Base-by-base conservation (phyloP, 345 rosid genomes). In the Anacardium occidentale region DNA sequence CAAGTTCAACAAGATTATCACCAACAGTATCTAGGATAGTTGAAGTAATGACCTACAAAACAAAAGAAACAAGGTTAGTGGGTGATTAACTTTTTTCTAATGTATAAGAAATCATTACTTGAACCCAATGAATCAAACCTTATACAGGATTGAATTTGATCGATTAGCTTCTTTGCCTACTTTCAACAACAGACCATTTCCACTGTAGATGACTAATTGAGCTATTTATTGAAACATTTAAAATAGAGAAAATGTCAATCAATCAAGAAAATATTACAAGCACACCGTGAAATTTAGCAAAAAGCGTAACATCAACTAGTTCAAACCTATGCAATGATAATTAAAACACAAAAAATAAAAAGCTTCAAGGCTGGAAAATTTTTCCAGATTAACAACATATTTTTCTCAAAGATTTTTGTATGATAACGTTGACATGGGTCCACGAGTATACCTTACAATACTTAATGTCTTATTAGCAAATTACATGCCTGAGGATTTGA, bases 81-180 rank as follows among this genome's bases (percentile, higher is more conserved):
- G 57, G 10, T 20, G 62, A 58, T 53, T 8, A 48, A 57, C 73
- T 58, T 18, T 44, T 56, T 13, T n/a, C n/a, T 57, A 24, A 42
- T 10, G 53, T 56, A 24, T 2, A 25, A 45, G 44, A 25, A 26
- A 44, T 25, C 10, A 25, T 26, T 44, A 40, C 44, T 10, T 4
- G 44, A 21, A 70, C 55, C 26, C 65, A 8, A 56, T 53, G 32
- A 62, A 61, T 34, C 58, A 78, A 68, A 91, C 99, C 97, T 91
- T 96, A 83, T 93, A 97, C 84, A 96, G 79, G 78, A 93, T 90
- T 72, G 96, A 97, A 91, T 96, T 96, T 60, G 99, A 95, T 48
- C 90, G 81, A 74, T 76, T 83, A 70, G 99, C 98, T 78, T 96
- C 99, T 80, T 93, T 96, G 69, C 99, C 99, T 51, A 98, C 99